Evolutionary conservation across 345 rosid genomes (phyloP).

Genomic region (Hibiscus syriacus): DNA sequence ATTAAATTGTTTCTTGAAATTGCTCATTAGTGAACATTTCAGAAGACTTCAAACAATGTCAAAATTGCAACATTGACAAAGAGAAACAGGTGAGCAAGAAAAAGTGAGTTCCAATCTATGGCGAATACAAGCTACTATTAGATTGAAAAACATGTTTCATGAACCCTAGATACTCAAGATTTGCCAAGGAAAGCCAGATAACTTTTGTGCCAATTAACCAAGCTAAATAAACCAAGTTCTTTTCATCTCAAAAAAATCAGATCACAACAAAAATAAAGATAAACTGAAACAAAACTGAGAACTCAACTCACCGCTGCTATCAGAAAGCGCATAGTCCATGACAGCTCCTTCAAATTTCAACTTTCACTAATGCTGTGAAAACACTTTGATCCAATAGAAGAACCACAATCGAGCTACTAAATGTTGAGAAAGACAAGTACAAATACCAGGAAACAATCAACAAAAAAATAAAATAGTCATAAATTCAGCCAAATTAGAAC

Average conservation of each 20-base stretch:
- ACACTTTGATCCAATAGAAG: conserved; percentile 8
- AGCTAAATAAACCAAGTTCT: not conserved
- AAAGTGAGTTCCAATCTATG: not conserved
- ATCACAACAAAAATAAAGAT: not conserved
- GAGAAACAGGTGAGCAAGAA: not conserved
- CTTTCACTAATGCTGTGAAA: not conserved
- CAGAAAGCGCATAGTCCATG: conserved; percentile 60
- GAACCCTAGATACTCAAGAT: not conserved
- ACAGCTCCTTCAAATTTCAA: conserved; percentile 1
- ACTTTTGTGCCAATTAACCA: not conserved
- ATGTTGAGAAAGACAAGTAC: not conserved
- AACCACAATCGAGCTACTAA: not conserved
- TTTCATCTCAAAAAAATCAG: not conserved
- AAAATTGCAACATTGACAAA: conserved; percentile 1
- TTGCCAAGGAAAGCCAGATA: not conserved
- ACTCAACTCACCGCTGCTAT: conserved; percentile 56
- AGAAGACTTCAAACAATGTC: not conserved
- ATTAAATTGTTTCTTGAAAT: not conserved
- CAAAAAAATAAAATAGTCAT: not conserved
- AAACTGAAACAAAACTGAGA: conserved; percentile 2
- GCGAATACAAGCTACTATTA: not conserved
- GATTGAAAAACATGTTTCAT: not conserved
- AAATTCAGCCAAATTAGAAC: not conserved
- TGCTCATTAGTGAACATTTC: not conserved
- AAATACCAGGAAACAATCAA: conserved; percentile 17